Percentiles rank a stretch among this genome's conserved stretches.
These are phyloP conservation scores for Eragrostis curvula DNA, from an alignment of 176 grass and related monocot genomes.

Conservation along the genomic window DNA sequence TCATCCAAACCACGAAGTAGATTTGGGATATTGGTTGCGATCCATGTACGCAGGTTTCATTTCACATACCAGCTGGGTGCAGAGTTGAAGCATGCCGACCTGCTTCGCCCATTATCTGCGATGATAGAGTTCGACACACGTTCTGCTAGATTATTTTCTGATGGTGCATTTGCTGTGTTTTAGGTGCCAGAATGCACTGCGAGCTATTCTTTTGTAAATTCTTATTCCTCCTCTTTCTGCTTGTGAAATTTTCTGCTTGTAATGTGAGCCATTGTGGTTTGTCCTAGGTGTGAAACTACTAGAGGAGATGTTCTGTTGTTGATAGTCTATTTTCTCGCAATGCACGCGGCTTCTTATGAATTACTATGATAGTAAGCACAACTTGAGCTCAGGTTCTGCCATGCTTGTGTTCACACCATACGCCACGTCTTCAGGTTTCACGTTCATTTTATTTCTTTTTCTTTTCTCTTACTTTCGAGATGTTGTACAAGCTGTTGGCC, in stretches of 20 bases:
- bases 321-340: slow-evolving; percentile 30
- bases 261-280: slow-evolving; percentile 22
- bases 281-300: slow-evolving; percentile 37
- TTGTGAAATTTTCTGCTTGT: slow-evolving; percentile 38
- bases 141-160: slow-evolving; percentile 45
- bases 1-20: background rate
- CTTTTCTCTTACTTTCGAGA: no score
- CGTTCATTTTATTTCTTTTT: no score
- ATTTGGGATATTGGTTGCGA: background rate
- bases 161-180: slow-evolving; percentile 57
- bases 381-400: background rate
- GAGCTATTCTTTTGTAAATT: slow-evolving; percentile 68
- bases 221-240: background rate
- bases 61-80: background rate
- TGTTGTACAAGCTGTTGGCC: no score
- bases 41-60: slow-evolving; percentile 3
- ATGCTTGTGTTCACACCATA: background rate
- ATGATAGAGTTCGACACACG: slow-evolving; percentile 3
- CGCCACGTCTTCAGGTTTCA: background rate
- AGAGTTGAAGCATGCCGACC: background rate
- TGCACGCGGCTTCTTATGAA: slow-evolving; percentile 21
- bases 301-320: slow-evolving; percentile 38
- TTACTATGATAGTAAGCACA: background rate
- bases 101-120: background rate
- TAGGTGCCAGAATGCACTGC: slow-evolving; percentile 54